Base-by-base conservation (phyloP, 345 rosid species). In the Eucalyptus curtisii region DNA sequence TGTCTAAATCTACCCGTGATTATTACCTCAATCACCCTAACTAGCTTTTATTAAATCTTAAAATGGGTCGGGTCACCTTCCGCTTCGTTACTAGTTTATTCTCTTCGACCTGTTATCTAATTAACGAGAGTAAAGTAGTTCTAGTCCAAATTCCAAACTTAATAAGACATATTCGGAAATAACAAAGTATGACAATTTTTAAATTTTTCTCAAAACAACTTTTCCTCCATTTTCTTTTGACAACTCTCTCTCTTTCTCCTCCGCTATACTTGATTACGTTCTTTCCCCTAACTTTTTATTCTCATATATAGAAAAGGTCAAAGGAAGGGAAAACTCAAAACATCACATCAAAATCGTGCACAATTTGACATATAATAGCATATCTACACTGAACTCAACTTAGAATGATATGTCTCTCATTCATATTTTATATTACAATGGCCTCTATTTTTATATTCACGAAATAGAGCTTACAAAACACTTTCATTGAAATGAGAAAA, bases 61-160 rank as follows among this genome's bases (percentile, higher is more conserved):
- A 57, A 25, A 2, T 59, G n/a, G 66, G n/a, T 25, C 1, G 8
- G 31, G 15, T 30, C 31, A 27, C 7, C 66, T 59, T 59, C 27
- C 0, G 7, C 31, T 27, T 31, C 4, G 0, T 59, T 25, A 25
- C 15, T 5, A 59, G 8, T 25, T 25, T 59, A 10, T 27, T 8
- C 14, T 27, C 15, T 11, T 25, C 0, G 0, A 27, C 12, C 1
- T 27, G 4, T 59, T 12, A 27, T 59, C n/a, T 59, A 27, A 5
- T 59, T 25, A 59, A 59, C 0, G 14, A 59, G 66, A 59, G 66
- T 27, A 6, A 59, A 57, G n/a, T 24, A 14, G n/a, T 57, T 57
- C 64, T 11, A 25, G 15, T 27, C 14, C 31, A 59, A 59, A 25
- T 27, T 59, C 7, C n/a, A 5, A 25, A 59, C 13, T 5, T 59